phyloP scores from a whole-genome alignment of 306 rosid species.

The Notholithocarpus densiflorus region DNA sequence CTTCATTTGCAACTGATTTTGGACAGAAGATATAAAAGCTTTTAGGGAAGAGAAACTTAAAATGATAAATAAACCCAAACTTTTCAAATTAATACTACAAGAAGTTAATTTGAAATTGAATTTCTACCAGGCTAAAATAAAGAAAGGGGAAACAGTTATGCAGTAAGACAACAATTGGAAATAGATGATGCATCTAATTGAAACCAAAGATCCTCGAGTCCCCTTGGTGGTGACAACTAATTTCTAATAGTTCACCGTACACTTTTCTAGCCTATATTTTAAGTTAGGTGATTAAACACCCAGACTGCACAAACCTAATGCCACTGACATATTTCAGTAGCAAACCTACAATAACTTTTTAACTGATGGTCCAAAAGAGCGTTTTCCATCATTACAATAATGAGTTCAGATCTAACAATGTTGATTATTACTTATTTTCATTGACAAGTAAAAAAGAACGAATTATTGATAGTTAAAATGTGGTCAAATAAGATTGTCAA shows the following conservation, averaged over 20 bases:
- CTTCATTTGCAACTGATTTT: constrained; percentile 33
- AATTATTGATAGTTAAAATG: too few species aligned
- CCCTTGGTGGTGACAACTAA: neutral
- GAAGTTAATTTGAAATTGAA: neutral
- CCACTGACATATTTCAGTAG: neutral
- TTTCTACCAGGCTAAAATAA: neutral
- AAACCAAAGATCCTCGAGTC: neutral
- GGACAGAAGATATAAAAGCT: constrained; percentile 3
- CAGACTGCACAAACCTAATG: neutral
- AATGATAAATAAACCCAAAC: neutral
- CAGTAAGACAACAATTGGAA: neutral
- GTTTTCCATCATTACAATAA: neutral
- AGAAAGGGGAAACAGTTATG: neutral
- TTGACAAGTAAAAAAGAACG: neutral
- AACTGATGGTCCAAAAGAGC: neutral
- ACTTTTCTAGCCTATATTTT: neutral
- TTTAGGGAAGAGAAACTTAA: constrained; percentile 1
- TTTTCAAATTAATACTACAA: neutral
- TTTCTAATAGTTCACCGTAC: neutral
- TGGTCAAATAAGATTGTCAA: too few species aligned
- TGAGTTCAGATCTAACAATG: neutral
- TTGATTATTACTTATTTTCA: neutral
- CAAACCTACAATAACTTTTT: neutral
- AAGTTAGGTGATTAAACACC: neutral
- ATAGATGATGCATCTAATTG: neutral